Evolutionary conservation across 2,329 filamentous ascomycete genomes (phyloP).

Genomic region (Paraphaeosphaeria sporulosa): DNA sequence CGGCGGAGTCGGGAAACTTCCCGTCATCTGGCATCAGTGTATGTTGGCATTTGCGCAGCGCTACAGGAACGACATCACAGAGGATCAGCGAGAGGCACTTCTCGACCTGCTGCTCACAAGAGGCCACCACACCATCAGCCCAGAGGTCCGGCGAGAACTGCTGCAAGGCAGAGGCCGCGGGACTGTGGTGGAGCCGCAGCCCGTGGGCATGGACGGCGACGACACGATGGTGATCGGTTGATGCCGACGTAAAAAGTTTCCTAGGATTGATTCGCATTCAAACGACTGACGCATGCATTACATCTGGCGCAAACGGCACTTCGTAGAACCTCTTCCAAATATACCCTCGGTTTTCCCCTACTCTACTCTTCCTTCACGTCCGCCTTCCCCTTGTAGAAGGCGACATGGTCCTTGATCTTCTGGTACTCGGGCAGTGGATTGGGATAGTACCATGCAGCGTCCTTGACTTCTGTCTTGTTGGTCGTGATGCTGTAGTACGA

Average conservation of each 20-base stretch:
- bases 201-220: conserved; percentile 73
- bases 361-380: conserved; percentile 20
- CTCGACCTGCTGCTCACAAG: conserved; percentile 85
- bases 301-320: background rate
- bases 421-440: conserved; percentile 58
- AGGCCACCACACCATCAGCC: conserved; percentile 87
- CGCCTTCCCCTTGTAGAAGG: conserved; percentile 62
- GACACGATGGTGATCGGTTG: conserved; percentile 82
- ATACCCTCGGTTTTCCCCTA: conserved; percentile 6
- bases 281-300: conserved; percentile 5
- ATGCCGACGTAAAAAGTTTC: conserved; percentile 10
- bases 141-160: conserved; percentile 88
- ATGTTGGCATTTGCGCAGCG: conserved; percentile 90
- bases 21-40: conserved; percentile 96
- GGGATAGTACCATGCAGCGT: conserved; percentile 68
- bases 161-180: conserved; percentile 87
- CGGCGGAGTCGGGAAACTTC: conserved; percentile 70
- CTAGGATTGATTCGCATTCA: background rate
- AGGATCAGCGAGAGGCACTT: conserved; percentile 90
- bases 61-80: conserved; percentile 95
- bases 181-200: conserved; percentile 68
- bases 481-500: conserved; percentile 64
- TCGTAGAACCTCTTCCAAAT: background rate
- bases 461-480: conserved; percentile 57
- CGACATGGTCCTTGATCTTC: conserved; percentile 63